Conservation (phyloP, 805 yeast genomes). For the Saccharomycopsis fibuligera region DNA sequence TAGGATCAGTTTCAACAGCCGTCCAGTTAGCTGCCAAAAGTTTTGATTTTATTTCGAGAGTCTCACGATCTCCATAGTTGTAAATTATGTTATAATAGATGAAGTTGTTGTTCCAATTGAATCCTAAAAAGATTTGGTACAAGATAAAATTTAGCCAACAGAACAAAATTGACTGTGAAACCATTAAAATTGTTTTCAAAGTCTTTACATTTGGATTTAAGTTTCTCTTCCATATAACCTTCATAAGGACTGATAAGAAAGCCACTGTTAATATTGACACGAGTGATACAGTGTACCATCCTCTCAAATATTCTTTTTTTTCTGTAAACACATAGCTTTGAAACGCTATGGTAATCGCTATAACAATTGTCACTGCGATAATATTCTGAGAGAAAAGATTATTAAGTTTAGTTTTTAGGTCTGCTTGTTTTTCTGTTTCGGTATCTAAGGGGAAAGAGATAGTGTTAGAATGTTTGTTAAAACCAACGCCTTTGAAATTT, state of each 20-base stretch:
- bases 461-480: not conserved
- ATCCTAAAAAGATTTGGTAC: not conserved
- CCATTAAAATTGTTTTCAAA: not conserved
- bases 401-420: not conserved
- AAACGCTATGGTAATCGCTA: not conserved
- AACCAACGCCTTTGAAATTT: too few species aligned
- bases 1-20: too few species aligned
- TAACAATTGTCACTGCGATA: not conserved
- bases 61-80: not conserved
- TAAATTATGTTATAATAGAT: not conserved
- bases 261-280: too few species aligned
- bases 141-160: not conserved
- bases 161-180: not conserved
- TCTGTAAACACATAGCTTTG: not conserved
- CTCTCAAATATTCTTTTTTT: not conserved
- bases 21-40: too few species aligned
- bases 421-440: too few species aligned
- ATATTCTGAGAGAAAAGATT: not conserved
- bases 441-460: too few species aligned
- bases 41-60: not conserved
- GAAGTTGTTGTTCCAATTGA: not conserved
- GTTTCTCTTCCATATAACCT: not conserved
- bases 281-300: slow-evolving; percentile 3
- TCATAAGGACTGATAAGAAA: too few species aligned
- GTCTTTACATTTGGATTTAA: not conserved